Evolutionary conservation across 371 early-diverging fungal genomes (phyloP), one percentile per base, ranked within the genome.

Genomic region (Phascolomyces articulosus): DNA sequence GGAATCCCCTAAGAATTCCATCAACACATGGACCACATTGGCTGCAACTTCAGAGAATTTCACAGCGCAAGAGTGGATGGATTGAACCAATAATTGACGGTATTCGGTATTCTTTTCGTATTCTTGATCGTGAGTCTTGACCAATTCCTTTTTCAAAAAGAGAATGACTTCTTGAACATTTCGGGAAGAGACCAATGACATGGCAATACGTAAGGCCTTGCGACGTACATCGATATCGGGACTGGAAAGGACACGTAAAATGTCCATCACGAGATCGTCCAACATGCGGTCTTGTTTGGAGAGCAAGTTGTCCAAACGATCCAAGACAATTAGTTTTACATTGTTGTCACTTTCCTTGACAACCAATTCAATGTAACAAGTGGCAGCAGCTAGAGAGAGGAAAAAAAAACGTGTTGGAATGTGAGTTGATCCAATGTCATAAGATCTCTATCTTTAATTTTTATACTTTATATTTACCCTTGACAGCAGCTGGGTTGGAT

Each of bases 161-260:
- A 86, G 74, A 40, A 96, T 91, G n/a, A 98, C 93, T 49, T 96
- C 96, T 64, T 91, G 88, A 28, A 97, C 94, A 68, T 98, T 98
- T 66, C 96, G 87, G 55, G 86, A 91, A 55, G 94, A 87, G 9
- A 93, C 91, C 86, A 97, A 86, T 41, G 94, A 91, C 85, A 97
- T 86, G 27, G 92, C 94, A 47, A 97, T 92, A 23, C 86, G 82
- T 34, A 98, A 74, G 48, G 92, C 91, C 79, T 93, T 95, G 62
- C 90, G 87, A 40, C 97, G 93, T n/a, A 98, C 98, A 59, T 93
- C 95, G 68, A 98, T 87, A 67, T 98, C 99, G 56, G 97, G 97
- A 66, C 95, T 91, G 68, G 56, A 62, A 21, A 38, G n/a, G 23
- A 55, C 27, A 24, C 38, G 63, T 18, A 23, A 9, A 66, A 97